These are phyloP conservation scores for Cyclotella kingstonii DNA, from an alignment of 108 stramenopile genomes.

Conservation along the genomic window DNA sequence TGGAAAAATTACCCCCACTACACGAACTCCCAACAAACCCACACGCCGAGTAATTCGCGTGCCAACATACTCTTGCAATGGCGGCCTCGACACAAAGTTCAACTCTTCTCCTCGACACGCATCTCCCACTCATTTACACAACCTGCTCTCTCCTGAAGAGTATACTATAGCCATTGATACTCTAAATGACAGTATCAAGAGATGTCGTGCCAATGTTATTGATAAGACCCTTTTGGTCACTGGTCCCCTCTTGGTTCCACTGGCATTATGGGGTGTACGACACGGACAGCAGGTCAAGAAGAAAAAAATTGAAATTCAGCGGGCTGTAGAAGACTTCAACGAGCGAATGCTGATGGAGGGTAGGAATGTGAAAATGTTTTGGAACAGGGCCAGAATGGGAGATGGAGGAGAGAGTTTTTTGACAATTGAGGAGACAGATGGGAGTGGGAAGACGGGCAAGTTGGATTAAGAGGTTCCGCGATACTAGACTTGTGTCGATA, in stretches of 20 bases:
- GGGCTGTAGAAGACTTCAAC: slow-evolving; percentile 67
- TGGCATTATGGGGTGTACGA: slow-evolving; percentile 71
- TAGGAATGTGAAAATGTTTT: slow-evolving; percentile 32
- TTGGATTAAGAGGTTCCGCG: no score
- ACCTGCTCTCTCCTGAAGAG: slow-evolving; percentile 51
- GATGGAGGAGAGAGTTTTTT: slow-evolving; percentile 38
- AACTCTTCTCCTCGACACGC: slow-evolving; percentile 29
- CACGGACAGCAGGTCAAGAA: slow-evolving; percentile 52
- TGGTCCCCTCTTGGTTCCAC: slow-evolving; percentile 61
- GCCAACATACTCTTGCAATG: slow-evolving; percentile 47
- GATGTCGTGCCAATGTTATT: slow-evolving; percentile 43
- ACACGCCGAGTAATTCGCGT: slow-evolving; percentile 24
- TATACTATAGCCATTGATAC: slow-evolving; percentile 52
- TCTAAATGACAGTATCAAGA: slow-evolving; percentile 55
- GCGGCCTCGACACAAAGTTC: slow-evolving; percentile 46
- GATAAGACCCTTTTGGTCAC: slow-evolving; percentile 54
- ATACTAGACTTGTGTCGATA: no score
- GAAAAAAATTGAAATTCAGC: slow-evolving; percentile 46
- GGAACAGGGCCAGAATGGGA: slow-evolving; percentile 17
- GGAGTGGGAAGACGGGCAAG: no score
- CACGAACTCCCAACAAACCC: neutral
- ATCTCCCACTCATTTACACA: slow-evolving; percentile 40
- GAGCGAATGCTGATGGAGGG: slow-evolving; percentile 35
- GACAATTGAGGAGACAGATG: slow-evolving; percentile 38
- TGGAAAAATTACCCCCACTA: slow-evolving; percentile 33